A percentile compares a stretch with the other conserved stretches of the same genome.
phyloP scores from a whole-genome alignment of 1,139 yeast genomes.

The Hanseniaspora uvarum region DNA sequence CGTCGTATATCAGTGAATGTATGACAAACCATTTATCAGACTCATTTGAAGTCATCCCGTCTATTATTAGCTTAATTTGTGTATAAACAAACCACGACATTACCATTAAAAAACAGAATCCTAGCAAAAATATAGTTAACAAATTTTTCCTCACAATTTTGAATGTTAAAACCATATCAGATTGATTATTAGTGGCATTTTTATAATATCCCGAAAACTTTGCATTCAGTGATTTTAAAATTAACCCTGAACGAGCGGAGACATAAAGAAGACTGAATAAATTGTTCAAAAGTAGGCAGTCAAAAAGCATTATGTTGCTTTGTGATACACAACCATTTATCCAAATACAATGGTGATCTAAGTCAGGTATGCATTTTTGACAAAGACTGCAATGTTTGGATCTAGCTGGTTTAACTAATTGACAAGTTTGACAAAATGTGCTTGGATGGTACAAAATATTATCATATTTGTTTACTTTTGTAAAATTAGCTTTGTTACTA shows the following conservation, averaged over 20 bases:
- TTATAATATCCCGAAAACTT: conserved; percentile 19
- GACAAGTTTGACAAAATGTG: conserved; percentile 45
- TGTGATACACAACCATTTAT: conserved; percentile 81
- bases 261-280: conserved; percentile 55
- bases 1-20: conserved; percentile 48
- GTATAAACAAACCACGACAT: conserved; percentile 48
- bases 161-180: conserved; percentile 12
- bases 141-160: conserved; percentile 19
- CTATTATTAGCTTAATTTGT: conserved; percentile 52
- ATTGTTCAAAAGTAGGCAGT: conserved; percentile 50
- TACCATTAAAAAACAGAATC: conserved; percentile 45
- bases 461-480: conserved; percentile 38
- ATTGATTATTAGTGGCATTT: conserved; percentile 17
- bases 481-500: conserved; percentile 18
- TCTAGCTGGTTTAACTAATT: conserved; percentile 64
- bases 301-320: conserved; percentile 62
- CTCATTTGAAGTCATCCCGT: conserved; percentile 91
- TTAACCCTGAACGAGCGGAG: conserved; percentile 26
- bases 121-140: conserved; percentile 33
- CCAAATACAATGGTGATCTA: conserved; percentile 96
- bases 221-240: conserved; percentile 18
- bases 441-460: conserved; percentile 46
- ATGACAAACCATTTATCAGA: conserved; percentile 72
- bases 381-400: conserved; percentile 83
- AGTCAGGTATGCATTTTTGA: conserved; percentile 51